Conservation (phyloP, 83 land plant genomes). For the Isoetes engelmannii region DNA sequence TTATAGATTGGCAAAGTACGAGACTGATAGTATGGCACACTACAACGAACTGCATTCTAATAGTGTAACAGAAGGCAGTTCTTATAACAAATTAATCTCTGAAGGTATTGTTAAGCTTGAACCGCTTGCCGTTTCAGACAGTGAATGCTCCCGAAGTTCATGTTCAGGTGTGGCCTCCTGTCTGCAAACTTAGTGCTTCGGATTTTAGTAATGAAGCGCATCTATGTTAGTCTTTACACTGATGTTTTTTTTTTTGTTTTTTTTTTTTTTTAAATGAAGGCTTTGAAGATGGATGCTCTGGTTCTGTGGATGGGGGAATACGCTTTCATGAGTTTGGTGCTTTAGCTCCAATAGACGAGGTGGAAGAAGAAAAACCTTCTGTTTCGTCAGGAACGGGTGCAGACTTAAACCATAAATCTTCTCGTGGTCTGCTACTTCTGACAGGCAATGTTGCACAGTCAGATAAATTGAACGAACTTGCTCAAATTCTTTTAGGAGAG, state of each 20-base stretch:
- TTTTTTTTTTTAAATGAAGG: too few relatives aligned
- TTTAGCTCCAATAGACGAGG: neutral
- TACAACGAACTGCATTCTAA: neutral
- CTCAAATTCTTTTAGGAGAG: slow-evolving; percentile 9
- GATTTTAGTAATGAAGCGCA: too few relatives aligned
- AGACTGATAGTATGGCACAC: neutral
- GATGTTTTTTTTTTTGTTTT: too few relatives aligned
- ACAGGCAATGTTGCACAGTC: neutral
- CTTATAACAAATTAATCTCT: neutral
- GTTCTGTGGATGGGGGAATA: neutral
- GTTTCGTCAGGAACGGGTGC: neutral
- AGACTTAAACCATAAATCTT: neutral
- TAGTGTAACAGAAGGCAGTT: neutral
- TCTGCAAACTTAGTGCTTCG: too few relatives aligned
- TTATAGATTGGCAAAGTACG: neutral
- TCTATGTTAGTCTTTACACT: too few relatives aligned
- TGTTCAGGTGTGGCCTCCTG: too few relatives aligned
- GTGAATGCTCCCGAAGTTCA: too few relatives aligned
- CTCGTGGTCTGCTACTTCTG: neutral
- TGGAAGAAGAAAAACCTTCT: too few relatives aligned
- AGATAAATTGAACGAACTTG: slow-evolving; percentile 2
- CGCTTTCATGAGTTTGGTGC: neutral
- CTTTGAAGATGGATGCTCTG: neutral
- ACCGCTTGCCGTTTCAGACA: too few relatives aligned
- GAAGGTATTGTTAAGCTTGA: neutral